Percentiles rank a stretch among this genome's conserved stretches.
Evolutionary conservation across 2,329 filamentous ascomycete species (phyloP).

Genomic region (Stachybotrys echinatus): DNA sequence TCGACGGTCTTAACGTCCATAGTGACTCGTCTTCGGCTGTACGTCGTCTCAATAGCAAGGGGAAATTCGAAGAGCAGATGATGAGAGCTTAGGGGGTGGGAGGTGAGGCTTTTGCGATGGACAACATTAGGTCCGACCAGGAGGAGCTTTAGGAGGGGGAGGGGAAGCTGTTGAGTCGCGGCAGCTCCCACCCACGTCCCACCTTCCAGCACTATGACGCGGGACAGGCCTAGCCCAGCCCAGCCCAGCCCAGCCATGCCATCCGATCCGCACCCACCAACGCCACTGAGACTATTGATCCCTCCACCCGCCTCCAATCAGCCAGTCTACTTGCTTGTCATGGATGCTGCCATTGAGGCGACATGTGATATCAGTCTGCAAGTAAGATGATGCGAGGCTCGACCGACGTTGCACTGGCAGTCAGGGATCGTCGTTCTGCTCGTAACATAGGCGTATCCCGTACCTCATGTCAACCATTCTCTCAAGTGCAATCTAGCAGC

Average conservation of each 20-base stretch:
- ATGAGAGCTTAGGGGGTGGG: neutral
- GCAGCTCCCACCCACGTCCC: too few relatives aligned
- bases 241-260: neutral
- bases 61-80: slow-evolving; percentile 4
- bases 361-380: neutral
- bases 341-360: neutral
- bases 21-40: slow-evolving; percentile 18
- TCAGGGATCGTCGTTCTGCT: too few relatives aligned
- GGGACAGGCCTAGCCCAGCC: neutral
- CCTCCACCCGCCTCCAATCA: too few relatives aligned
- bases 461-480: too few relatives aligned
- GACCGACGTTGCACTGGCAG: too few relatives aligned
- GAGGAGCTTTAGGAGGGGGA: neutral
- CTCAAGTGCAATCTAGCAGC: too few relatives aligned
- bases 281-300: neutral
- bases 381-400: too few relatives aligned
- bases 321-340: too few relatives aligned
- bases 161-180: neutral
- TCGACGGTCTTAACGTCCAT: slow-evolving; percentile 76
- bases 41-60: slow-evolving; percentile 6
- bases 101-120: neutral
- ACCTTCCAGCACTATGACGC: neutral
- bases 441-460: too few relatives aligned
- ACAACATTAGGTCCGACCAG: too few relatives aligned
- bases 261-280: too few relatives aligned